Conservation (phyloP, 1,284 basidiomycete genomes). For the Sporisorium sorghi region DNA sequence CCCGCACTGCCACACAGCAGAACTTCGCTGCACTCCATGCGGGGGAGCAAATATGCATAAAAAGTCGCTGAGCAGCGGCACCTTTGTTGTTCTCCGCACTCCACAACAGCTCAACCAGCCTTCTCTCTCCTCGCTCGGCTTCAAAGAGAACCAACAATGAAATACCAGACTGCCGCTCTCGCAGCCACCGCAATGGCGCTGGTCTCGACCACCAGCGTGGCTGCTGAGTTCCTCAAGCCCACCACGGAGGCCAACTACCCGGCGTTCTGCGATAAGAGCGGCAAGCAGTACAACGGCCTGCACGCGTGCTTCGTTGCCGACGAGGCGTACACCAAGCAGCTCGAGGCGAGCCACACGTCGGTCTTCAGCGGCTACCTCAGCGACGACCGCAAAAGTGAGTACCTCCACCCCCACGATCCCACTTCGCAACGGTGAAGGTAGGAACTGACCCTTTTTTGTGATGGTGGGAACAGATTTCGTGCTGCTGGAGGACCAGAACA, state of each 20-base stretch:
- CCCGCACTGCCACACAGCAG: background rate
- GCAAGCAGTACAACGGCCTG: background rate
- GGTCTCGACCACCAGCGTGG: background rate
- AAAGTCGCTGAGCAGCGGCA: background rate
- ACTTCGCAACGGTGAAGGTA: too few species aligned
- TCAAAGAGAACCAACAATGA: background rate
- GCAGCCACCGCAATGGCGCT: background rate
- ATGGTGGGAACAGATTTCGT: background rate
- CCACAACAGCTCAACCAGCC: background rate
- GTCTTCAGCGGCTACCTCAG: background rate
- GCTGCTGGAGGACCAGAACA: background rate
- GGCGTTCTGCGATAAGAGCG: background rate
- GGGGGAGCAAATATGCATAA: background rate
- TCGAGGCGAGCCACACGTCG: background rate
- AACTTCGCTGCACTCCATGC: background rate
- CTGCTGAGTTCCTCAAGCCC: background rate
- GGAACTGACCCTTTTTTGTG: too few species aligned
- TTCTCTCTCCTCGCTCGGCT: background rate
- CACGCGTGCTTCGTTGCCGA: background rate
- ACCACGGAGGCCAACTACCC: background rate
- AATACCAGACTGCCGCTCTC: background rate
- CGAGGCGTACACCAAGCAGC: background rate
- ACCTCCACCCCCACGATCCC: background rate
- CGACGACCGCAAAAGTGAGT: background rate
- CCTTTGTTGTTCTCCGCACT: background rate